Base-by-base conservation (phyloP, 768 basidiomycete species). In the Phaffia tasmanica region DNA sequence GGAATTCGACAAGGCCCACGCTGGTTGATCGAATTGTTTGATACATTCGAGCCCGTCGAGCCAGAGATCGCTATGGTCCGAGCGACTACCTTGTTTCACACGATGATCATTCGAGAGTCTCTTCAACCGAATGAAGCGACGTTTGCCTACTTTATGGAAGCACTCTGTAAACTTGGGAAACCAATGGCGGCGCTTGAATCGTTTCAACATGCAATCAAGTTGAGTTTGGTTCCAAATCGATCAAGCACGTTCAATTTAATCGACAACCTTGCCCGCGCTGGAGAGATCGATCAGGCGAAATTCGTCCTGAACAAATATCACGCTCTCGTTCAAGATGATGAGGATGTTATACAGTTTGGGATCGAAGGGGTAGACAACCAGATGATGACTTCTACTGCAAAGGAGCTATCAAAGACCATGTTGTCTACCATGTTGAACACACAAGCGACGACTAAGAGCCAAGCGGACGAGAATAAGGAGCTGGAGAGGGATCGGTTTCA, bases 21-120 rank as follows among this genome's bases (percentile, higher is more conserved):
- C 3, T 47, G 32, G 25, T 21, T 57, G 1, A n/a, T 58, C 18
- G 30, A 23, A 14, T n/a, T 48, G 14, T 65, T 65, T 19, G 48
- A 46, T 19, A n/a, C 8, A 6, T 15, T 29, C 18, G 64, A 65
- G 57, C 57, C 64, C 9, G 32, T 47, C 35, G 58, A 60, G 15
- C 30, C 51, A 49, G 21, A 49, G 23, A 30, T 65, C 56, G 47
- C 57, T 18, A 57, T 65, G 29, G 64, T 47, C 27, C 57, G 64
- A 30, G 50, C 57, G 1, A 35, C 60, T 2, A 57, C 48, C 23
- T 53, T 65, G 42, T 48, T 53, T 47, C 50, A 65, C 15, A 58
- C 48, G 30, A 42, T 65, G 57, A 49, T 30, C 14, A 35, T 50
- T 1, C 29, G 35, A 16, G 29, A 51, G 57, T 32, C 27, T 0